Evolutionary conservation across 257 asterid species (phyloP), one percentile per base, ranked within the genome.

Genomic region (Nemophila menziesii): DNA sequence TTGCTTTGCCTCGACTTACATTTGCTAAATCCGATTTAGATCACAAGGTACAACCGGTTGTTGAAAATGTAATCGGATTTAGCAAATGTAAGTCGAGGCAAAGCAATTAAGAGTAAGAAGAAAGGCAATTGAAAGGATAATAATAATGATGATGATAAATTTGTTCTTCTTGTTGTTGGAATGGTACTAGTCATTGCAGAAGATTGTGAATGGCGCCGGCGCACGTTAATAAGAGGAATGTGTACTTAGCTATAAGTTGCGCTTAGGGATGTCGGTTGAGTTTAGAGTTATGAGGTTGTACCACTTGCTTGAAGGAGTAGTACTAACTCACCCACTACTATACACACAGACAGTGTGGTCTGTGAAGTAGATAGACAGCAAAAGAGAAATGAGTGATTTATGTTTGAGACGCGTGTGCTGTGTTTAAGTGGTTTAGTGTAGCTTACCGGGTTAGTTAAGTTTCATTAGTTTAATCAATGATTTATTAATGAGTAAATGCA

Each of bases 191-290:
- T 69, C 95, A 84, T 87, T 66, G 47, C 29, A 41, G 42, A 37
- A 6, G 19, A 39, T 46, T 67, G 63, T 56, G 54, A 43, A 44
- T 15, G 61, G 69, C 81, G 76, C 62, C 76, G 70, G 85, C 85
- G 86, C 69, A 58, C 74, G 60, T n/a, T n/a, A n/a, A n/a, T n/a
- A n/a, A n/a, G n/a, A n/a, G n/a, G n/a, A n/a, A n/a, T n/a, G n/a
- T n/a, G n/a, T n/a, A n/a, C n/a, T n/a, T n/a, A n/a, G n/a, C n/a
- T n/a, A n/a, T n/a, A n/a, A n/a, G 36, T 29, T 29, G 36, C 36
- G 36, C 36, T 13, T 10, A 13, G 2, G 36, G 36, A 2, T 29
- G 36, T 29, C 36, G 36, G 36, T 29, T 29, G 36, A 29, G 36
- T 29, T 13, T 29, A 10, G 8, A 29, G n/a, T n/a, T n/a, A n/a